Base-by-base conservation (phyloP, 257 asterid genomes). In the Nicotiana attenuata region DNA sequence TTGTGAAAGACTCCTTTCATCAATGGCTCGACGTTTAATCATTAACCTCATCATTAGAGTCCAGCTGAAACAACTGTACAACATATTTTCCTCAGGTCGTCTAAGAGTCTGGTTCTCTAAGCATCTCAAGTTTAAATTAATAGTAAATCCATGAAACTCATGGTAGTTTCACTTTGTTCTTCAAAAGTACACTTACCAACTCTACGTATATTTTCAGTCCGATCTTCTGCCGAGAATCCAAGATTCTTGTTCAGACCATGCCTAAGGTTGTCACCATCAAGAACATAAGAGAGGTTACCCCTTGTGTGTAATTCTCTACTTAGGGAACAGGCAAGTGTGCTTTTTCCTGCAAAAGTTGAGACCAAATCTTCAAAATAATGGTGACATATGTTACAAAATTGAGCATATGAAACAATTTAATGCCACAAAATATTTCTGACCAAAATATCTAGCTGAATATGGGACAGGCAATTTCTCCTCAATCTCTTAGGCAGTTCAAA, bases 231-330 rank as follows among this genome's bases (percentile, higher is more conserved):
- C 33, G 92, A 3, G 85, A 95, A 95, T 20, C 98, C 97, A 29
- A 95, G 93, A 82, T 95, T 95, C 89, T 92, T 93, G 89, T 93
- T 95, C 66, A 95, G 89, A 78, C 99, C 98, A 89, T 92, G 98
- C 86, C 99, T 91, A 83, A 95, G 97, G 85, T 93, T 95, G 89
- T 95, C 99, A 35, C 99, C 99, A 41, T 95, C 99, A 45, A 93
- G 97, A 86, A 95, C 94, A 81, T 93, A 95, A 0, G 99, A 95
- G 81, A 95, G 98, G 81, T 95, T 93, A 60, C 98, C 97, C 86
- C 86, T 87, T 45, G 91, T 87, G 85, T 95, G 98, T 86, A 93
- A 85, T 83, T 93, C 93, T 89, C 97, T 89, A 80, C 91, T 92
- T 71, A 95, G 93, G 69, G 99, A 89, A 88, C 97, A 93, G 57